Percentiles rank a stretch among this genome's conserved stretches.
Evolutionary conservation across 164 flowering plant species (phyloP).

Genomic region (Brasenia schreberi): DNA sequence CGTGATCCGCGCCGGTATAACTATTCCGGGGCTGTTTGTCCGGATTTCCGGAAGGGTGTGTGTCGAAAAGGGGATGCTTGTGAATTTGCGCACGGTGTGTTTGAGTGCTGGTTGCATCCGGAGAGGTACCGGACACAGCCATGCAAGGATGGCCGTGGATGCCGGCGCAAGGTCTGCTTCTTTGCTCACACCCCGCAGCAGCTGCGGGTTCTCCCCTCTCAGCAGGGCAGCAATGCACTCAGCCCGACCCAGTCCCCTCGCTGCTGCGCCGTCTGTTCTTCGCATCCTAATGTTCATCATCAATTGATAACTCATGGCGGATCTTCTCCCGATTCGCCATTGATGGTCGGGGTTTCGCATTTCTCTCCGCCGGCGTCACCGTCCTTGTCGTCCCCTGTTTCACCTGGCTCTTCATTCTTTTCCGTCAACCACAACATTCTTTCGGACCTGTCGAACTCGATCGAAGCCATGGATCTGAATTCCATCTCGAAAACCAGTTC

Average conservation of each 20-base stretch:
- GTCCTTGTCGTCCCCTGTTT: not conserved
- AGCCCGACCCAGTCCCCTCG: slow-evolving; percentile 15
- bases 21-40: slow-evolving; percentile 56
- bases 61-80: slow-evolving; percentile 8
- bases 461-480: slow-evolving; percentile 2
- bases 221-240: slow-evolving; percentile 19
- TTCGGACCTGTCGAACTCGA: not conserved
- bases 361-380: slow-evolving; percentile 7
- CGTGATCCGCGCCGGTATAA: slow-evolving; percentile 57
- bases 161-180: slow-evolving; percentile 72
- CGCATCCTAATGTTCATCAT: not conserved
- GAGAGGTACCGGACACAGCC: slow-evolving; percentile 73
- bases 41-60: slow-evolving; percentile 37
- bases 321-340: slow-evolving; percentile 1
- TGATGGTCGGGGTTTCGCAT: slow-evolving; percentile 1
- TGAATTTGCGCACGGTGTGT: slow-evolving; percentile 79
- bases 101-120: slow-evolving; percentile 94
- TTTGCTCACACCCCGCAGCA: slow-evolving; percentile 74
- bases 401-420: not conserved
- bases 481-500: not conserved
- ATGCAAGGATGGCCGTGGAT: slow-evolving; percentile 67
- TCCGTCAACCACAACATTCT: not conserved
- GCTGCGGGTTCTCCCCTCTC: slow-evolving; percentile 40
- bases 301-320: not conserved
- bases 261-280: not conserved